Evolutionary conservation across 805 yeast genomes (phyloP).

Genomic region (Lipomyces sp.): DNA sequence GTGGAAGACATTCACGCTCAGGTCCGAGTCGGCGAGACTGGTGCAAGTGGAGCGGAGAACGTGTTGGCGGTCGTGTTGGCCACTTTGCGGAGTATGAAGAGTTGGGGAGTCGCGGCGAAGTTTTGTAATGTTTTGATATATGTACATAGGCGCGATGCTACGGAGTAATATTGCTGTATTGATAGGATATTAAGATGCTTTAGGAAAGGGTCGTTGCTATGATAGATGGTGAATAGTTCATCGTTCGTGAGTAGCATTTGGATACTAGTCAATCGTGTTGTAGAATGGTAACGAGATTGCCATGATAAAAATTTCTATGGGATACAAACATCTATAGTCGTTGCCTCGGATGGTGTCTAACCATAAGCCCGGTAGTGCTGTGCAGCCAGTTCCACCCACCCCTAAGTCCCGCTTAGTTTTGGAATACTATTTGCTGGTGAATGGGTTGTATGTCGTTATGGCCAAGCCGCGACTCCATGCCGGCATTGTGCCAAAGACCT

Average conservation of each 20-base stretch:
- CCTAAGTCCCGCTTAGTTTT: too few species aligned
- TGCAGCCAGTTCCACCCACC: too few species aligned
- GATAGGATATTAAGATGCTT: not conserved
- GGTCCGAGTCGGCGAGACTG: slow-evolving; percentile 18
- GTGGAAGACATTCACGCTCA: slow-evolving; percentile 30
- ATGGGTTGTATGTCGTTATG: too few species aligned
- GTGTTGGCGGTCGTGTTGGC: slow-evolving; percentile 28
- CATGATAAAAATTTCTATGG: not conserved
- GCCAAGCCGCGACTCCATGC: not conserved
- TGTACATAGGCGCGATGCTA: slow-evolving; percentile 11
- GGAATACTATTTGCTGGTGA: too few species aligned
- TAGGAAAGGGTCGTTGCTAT: not conserved
- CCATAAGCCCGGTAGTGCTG: too few species aligned
- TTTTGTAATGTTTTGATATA: slow-evolving; percentile 19
- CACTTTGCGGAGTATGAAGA: slow-evolving; percentile 21
- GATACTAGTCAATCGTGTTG: not conserved
- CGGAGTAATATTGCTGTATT: not conserved
- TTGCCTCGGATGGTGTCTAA: too few species aligned
- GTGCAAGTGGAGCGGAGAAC: slow-evolving; percentile 14
- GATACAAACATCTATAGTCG: not conserved
- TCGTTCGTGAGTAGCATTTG: not conserved
- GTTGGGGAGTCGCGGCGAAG: slow-evolving; percentile 39
- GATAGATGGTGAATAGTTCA: not conserved
- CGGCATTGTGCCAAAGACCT: not conserved
- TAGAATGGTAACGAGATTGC: not conserved